Evolutionary conservation across 495 filamentous ascomycete species (phyloP), one percentile per base, ranked within the genome.

Genomic region (Hamigera avellanea): DNA sequence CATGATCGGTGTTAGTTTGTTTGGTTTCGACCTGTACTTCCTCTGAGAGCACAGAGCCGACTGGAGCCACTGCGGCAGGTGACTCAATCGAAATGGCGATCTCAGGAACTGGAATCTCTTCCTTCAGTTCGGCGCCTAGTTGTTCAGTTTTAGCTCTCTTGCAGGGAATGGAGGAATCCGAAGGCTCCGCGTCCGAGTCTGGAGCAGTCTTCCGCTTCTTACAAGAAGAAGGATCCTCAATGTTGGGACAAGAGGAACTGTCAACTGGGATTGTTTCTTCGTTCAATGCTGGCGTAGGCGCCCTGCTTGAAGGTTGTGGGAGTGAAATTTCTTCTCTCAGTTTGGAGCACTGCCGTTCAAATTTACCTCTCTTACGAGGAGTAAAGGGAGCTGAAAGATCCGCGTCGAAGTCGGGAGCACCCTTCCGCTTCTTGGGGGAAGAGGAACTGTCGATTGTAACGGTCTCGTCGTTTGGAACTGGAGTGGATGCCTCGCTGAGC

Each of bases 121-220:
- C 56, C 26, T 59, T 50, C 25, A 66, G 23, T 18, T 66, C 66
- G 2, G 64, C 66, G 12, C 37, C 48, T 27, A 57, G 61, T 3
- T 44, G 54, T 17, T 53, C 48, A 38, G 64, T 65, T 28, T 63
- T 64, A 16, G 41, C 35, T 15, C 56, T 40, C 36, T 65, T 68
- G 16, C 48, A 50, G 8, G 64, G 60, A 6, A 56, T 62, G 5
- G 52, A 56, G 10, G 40, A 41, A 19, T 47, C 44, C 0, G 54
- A 46, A 15, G 43, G 53, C 6, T 61, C 63, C 6, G 47, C 53
- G 5, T 71, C 66, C n/a, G 48, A 32, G 1, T 59, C 59, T 0
- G 51, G 46, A 8, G 48, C 58, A 5, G 52, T 51, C 36, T 67
- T 63, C 35, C 70, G 67, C 48, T 73, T 74, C 30, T 50, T 58